A percentile compares a stretch with the other conserved stretches of the same genome.
phyloP scores from a whole-genome alignment of 1,139 yeast genomes.

The Candida dubliniensis region DNA sequence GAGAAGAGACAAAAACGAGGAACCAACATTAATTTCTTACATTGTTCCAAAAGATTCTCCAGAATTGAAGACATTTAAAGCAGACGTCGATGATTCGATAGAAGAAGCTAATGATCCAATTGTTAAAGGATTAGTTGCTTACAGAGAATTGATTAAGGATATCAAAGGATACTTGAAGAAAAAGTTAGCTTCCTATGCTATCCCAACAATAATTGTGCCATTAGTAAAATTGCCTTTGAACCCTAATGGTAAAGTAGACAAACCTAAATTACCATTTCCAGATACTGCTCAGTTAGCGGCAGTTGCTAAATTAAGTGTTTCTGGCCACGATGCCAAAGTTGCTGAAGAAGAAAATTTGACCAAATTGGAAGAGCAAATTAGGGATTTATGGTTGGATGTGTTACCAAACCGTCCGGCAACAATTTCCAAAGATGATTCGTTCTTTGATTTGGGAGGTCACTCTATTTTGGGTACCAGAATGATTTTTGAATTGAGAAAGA shows the following conservation, averaged over 20 bases:
- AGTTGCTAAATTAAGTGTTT: constrained; percentile 47
- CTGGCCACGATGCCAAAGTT: constrained; percentile 30
- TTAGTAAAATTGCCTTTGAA: constrained; percentile 83
- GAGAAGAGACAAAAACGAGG: constrained; percentile 90
- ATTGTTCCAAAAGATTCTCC: constrained; percentile 78
- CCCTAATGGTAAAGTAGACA: constrained; percentile 98
- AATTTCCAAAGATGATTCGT: constrained; percentile 76
- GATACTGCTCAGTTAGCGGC: constrained; percentile 79
- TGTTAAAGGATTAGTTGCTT: constrained; percentile 75
- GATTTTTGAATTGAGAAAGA: constrained; percentile 88
- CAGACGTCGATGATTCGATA: constrained; percentile 32
- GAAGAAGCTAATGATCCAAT: constrained; percentile 60
- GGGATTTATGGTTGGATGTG: constrained; percentile 81
- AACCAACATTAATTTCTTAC: constrained; percentile 86
- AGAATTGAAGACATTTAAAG: constrained; percentile 54
- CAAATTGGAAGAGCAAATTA: constrained; percentile 63
- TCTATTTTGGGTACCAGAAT: constrained; percentile 94
- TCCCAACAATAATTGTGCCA: constrained; percentile 90
- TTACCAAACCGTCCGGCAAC: constrained; percentile 84
- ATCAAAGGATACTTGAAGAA: constrained; percentile 80
- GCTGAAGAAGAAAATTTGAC: constrained; percentile 50
- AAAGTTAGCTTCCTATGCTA: constrained; percentile 89
- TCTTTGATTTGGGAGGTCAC: constrained; percentile 97
- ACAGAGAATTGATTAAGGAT: constrained; percentile 75
- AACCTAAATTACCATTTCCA: constrained; percentile 96